Percentiles rank a stretch among this genome's conserved stretches.
Conservation (phyloP, 2,329 filamentous ascomycete species). For the Pyricularia grisea region DNA sequence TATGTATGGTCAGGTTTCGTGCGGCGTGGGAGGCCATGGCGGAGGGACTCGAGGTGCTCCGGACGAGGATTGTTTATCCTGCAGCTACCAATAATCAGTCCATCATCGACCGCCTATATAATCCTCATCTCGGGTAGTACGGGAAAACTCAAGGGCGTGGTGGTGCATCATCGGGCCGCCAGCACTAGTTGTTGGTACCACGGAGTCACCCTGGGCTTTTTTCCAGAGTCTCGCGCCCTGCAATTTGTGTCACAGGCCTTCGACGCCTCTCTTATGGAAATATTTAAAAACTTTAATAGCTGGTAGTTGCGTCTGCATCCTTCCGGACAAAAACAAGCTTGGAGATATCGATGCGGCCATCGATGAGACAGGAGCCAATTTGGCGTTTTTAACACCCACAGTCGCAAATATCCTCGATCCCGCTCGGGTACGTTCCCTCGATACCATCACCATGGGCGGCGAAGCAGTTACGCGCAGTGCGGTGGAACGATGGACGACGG, state of each 20-base stretch:
- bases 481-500: not conserved
- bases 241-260: conserved; percentile 1
- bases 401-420: conserved; percentile 18
- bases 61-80: conserved; percentile 33
- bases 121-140: conserved; percentile 53
- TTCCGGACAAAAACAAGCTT: not conserved
- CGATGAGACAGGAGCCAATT: not conserved
- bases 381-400: not conserved
- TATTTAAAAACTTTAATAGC: conserved; percentile 23
- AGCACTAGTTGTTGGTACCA: not conserved
- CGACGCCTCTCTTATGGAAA: conserved; percentile 16
- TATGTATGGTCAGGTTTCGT: conserved; percentile 27
- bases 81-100: not conserved
- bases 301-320: conserved; percentile 15
- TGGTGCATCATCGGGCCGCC: not conserved
- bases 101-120: conserved; percentile 20
- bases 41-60: conserved; percentile 29
- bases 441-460: conserved; percentile 46
- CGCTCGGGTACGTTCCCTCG: not conserved
- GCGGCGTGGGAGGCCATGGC: conserved; percentile 30
- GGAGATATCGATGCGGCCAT: not conserved
- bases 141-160: conserved; percentile 42
- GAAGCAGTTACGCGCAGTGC: conserved; percentile 24
- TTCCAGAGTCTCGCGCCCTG: not conserved
- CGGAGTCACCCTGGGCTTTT: not conserved